Conservation (phyloP, 192 early-diverging fungal species). For the Chytriomyces sp. region DNA sequence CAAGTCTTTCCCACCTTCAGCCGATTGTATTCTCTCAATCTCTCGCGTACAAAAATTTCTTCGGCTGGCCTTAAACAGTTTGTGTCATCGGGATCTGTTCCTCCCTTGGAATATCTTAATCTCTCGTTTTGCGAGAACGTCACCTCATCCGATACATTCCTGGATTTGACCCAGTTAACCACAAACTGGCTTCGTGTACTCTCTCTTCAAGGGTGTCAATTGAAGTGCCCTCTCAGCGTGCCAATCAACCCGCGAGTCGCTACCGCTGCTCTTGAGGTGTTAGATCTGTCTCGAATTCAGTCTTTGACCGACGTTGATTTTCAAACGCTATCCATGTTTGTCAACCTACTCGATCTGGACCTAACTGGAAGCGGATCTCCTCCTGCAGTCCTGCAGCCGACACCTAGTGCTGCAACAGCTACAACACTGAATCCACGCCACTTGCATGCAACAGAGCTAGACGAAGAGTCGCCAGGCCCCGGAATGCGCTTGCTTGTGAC, state of each 20-base stretch:
- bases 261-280: neutral
- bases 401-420: neutral
- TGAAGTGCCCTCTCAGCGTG: neutral
- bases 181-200: neutral
- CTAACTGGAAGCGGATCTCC: slow-evolving; percentile 6
- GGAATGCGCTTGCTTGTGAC: neutral
- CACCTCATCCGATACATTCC: neutral
- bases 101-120: neutral
- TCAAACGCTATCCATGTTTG: neutral
- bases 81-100: slow-evolving; percentile 1
- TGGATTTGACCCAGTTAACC: neutral
- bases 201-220: slow-evolving; percentile 12
- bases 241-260: neutral
- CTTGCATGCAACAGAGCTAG: neutral
- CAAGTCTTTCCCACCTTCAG: slow-evolving; percentile 13
- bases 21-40: slow-evolving; percentile 17
- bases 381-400: neutral
- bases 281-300: slow-evolving; percentile 1
- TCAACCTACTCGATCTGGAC: slow-evolving; percentile 14
- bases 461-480: neutral
- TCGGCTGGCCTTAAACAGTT: slow-evolving; percentile 41
- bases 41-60: slow-evolving; percentile 61
- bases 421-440: neutral
- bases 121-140: slow-evolving; percentile 23
- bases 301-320: neutral